Conservation (phyloP, 2,329 filamentous ascomycete genomes). For the Pseudogymnoascus sp. region DNA sequence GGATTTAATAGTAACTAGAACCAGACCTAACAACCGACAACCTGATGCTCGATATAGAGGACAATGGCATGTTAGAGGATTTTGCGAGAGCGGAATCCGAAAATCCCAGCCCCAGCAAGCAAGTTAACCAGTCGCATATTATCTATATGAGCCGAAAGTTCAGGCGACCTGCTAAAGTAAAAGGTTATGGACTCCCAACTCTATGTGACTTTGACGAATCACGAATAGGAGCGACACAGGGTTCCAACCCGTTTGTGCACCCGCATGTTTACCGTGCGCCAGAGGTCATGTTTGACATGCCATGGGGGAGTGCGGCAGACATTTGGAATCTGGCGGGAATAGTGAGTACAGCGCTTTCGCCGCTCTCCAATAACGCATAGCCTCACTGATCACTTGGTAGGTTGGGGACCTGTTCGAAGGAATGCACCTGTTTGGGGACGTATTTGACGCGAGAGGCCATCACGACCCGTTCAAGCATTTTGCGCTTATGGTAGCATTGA, state of each 20-base stretch:
- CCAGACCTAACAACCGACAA: constrained; percentile 28
- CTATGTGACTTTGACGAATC: constrained; percentile 27
- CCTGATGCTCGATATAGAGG: constrained; percentile 25
- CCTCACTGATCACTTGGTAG: not conserved
- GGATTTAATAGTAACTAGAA: constrained; percentile 9
- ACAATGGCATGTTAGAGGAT: constrained; percentile 22
- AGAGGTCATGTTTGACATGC: constrained; percentile 18
- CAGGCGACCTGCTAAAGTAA: constrained; percentile 23
- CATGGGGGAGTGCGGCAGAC: constrained; percentile 20
- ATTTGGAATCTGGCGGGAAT: constrained; percentile 23
- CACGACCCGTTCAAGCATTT: constrained; percentile 32
- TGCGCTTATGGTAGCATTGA: constrained; percentile 35
- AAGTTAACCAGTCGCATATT: constrained; percentile 22
- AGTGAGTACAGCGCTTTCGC: constrained; percentile 13
- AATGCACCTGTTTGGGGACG: constrained; percentile 12
- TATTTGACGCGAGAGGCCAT: not conserved
- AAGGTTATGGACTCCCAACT: constrained; percentile 20
- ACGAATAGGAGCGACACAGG: constrained; percentile 14
- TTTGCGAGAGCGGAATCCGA: constrained; percentile 22
- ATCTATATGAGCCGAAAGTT: constrained; percentile 23
- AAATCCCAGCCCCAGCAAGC: constrained; percentile 24
- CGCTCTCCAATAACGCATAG: not conserved
- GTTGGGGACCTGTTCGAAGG: constrained; percentile 13
- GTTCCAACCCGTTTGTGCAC: constrained; percentile 16
- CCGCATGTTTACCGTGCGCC: constrained; percentile 22